Evolutionary conservation across 2,329 filamentous ascomycete genomes (phyloP).

Genomic region (Alternaria arbusti): DNA sequence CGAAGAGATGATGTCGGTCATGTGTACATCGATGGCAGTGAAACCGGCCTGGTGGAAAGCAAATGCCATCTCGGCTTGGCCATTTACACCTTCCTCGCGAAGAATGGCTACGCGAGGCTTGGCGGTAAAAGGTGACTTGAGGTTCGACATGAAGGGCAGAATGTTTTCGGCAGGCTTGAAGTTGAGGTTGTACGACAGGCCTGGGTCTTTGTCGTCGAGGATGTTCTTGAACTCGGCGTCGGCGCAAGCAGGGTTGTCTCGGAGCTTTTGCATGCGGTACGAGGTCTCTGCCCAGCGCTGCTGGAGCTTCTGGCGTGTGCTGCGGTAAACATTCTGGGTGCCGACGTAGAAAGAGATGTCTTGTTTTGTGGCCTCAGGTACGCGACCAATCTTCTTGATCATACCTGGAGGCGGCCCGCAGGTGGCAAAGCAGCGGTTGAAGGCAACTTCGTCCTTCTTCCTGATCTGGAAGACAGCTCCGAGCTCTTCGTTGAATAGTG

Average conservation of each 20-base stretch:
- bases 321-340: constrained; percentile 70
- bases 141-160: constrained; percentile 69
- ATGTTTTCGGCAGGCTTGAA: constrained; percentile 81
- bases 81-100: constrained; percentile 94
- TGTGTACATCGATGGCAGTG: constrained; percentile 90
- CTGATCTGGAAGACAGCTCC: constrained; percentile 95
- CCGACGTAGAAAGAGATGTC: constrained; percentile 77
- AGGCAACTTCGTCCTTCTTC: constrained; percentile 81
- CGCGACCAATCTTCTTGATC: constrained; percentile 82
- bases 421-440: constrained; percentile 89
- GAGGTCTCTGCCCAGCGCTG: constrained; percentile 89
- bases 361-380: constrained; percentile 74
- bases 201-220: constrained; percentile 76
- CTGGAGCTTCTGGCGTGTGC: constrained; percentile 76
- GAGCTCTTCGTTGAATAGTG: constrained; percentile 94
- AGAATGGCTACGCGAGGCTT: constrained; percentile 87
- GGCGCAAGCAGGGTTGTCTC: constrained; percentile 87
- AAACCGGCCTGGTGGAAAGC: constrained; percentile 92
- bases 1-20: constrained; percentile 86
- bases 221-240: constrained; percentile 82
- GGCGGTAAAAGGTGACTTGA: constrained; percentile 66
- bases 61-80: constrained; percentile 97
- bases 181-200: constrained; percentile 81
- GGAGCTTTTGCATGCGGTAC: constrained; percentile 85
- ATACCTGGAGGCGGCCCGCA: constrained; percentile 82